Evolutionary conservation across 495 filamentous ascomycete genomes (phyloP), one percentile per base, ranked within the genome.

Genomic region (Chaetomidium leptoderma): DNA sequence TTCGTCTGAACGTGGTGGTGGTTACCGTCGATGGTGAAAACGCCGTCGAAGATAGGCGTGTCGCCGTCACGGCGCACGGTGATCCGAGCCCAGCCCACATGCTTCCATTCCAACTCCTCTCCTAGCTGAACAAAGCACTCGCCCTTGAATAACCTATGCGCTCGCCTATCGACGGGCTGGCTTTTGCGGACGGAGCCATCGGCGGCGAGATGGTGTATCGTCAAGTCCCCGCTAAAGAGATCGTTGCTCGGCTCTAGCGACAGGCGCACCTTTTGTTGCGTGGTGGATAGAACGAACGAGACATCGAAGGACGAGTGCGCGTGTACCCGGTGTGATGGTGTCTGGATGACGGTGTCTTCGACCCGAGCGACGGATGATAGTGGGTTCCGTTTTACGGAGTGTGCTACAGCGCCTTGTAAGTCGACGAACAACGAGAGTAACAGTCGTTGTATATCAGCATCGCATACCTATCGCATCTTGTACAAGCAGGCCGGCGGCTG

Each of bases 201-300:
- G 17, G 77, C 68, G 54, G 77, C 82, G 17, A 96, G 68, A 66
- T 91, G 87, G 45, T 83, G 77, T 5, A 98, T 72, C 44, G 74
- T 83, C 2, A 91, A 89, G 66, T 88, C 86, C 2, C 87, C 83
- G 24, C 84, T 78, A 24, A 97, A 76, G 52, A 97, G 88, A 72
- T 97, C 90, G 72, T 95, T 84, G 66, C 97, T 98, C 26, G 93
- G 93, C 69, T 96, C 86, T 35, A 97, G 81, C 47, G 81, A 78
- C 43, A 98, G 81, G 62, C 89, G 90, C 58, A 97, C 76, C 45
- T 81, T 81, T 63, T 91, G 84, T 55, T 77, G 71, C 40, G 80
- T 77, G 59, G 81, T 75, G 62, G 89, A 86, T 40, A 96, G 72
- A 42, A 79, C 74, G 71, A 98, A 97, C 29, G 81, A 83, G 60